Evolutionary conservation across 441 rosid genomes (phyloP).

Genomic region (Eutrema salsugineum): DNA sequence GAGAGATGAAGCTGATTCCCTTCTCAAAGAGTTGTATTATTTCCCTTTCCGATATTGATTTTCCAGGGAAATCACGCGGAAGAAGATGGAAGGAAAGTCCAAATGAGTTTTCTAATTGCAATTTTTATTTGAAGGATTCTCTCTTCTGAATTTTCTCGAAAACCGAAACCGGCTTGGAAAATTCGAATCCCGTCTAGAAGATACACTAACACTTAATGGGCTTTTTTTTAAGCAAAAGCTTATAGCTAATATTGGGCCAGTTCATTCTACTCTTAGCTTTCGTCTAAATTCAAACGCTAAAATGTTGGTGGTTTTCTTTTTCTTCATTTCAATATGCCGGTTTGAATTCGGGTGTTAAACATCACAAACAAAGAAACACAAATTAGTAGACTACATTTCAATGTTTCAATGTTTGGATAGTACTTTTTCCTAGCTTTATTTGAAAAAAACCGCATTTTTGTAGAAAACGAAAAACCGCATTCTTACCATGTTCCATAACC

Average conservation of each 20-base stretch:
- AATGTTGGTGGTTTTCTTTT: too few relatives aligned
- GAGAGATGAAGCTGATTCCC: neutral
- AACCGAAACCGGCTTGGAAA: neutral
- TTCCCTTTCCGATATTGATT: neutral
- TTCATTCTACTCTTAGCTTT: neutral
- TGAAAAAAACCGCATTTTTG: too few relatives aligned
- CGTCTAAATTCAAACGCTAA: too few relatives aligned
- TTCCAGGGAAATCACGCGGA: slow-evolving; percentile 3
- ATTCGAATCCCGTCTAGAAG: neutral
- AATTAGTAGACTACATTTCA: too few relatives aligned
- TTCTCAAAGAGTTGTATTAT: neutral
- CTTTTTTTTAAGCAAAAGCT: neutral
- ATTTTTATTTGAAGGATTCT: neutral
- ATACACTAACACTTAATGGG: neutral
- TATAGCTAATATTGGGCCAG: neutral
- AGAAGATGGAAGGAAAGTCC: neutral
- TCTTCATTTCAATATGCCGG: too few relatives aligned
- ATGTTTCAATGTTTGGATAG: too few relatives aligned
- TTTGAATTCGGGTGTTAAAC: too few relatives aligned
- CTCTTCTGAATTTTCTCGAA: neutral
- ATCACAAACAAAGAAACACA: too few relatives aligned
- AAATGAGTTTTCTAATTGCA: neutral
- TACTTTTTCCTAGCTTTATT: too few relatives aligned
- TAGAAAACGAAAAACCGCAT: too few relatives aligned
- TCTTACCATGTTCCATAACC: too few relatives aligned